These are phyloP conservation scores for Sphaerobolus stellatus DNA, from an alignment of 1,284 basidiomycete species.

Conservation along the genomic window DNA sequence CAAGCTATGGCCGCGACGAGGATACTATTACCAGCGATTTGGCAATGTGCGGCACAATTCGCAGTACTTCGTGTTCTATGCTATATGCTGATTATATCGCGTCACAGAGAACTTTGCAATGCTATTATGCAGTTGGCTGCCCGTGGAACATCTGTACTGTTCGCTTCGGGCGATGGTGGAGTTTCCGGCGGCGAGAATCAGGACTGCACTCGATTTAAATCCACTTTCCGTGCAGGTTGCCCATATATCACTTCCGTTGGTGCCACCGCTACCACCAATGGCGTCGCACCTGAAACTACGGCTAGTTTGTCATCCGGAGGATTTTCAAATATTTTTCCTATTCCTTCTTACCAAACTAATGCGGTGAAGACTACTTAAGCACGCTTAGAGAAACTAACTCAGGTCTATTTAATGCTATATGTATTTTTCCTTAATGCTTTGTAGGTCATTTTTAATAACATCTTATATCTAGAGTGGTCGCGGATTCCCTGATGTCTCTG, in stretches of 20 bases:
- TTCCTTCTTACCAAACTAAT: conserved; percentile 39
- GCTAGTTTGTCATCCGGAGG: conserved; percentile 45
- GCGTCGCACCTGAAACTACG: conserved; percentile 24
- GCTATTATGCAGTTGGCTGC: conserved; percentile 35
- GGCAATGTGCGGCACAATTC: conserved; percentile 20
- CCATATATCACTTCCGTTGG: conserved; percentile 16
- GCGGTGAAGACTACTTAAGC: conserved; percentile 37
- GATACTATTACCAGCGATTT: conserved; percentile 22
- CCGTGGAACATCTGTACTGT: conserved; percentile 38
- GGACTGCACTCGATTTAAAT: conserved; percentile 30
- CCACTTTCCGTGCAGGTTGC: conserved; percentile 33
- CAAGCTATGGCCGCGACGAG: conserved; percentile 29
- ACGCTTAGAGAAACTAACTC: conserved; percentile 31
- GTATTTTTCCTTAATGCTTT: conserved; percentile 4
- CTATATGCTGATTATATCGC: background rate
- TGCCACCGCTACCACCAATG: conserved; percentile 30
- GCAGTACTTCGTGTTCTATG: conserved; percentile 4
- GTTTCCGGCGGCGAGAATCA: conserved; percentile 33
- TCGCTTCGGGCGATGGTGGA: conserved; percentile 41
- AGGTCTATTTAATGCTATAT: conserved; percentile 26
- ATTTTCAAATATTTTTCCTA: conserved; percentile 48
- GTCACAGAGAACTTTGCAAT: conserved; percentile 35
- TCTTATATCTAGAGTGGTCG: conserved; percentile 29
- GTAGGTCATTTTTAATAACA: conserved; percentile 11
- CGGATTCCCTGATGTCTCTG: conserved; percentile 39